Base-by-base conservation (phyloP, 805 yeast species). In the Komagataella pastoris region DNA sequence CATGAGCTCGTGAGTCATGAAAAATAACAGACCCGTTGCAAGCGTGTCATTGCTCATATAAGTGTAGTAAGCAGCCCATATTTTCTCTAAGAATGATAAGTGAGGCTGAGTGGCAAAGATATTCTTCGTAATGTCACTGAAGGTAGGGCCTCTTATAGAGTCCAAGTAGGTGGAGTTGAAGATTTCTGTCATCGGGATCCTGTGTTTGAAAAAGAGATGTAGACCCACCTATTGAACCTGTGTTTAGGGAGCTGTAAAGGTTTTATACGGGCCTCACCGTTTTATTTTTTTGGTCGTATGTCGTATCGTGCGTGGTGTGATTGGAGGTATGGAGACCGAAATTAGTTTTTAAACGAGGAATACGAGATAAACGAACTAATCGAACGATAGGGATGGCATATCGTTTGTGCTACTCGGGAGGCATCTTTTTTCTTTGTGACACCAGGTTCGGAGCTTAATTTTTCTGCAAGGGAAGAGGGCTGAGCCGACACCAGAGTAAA, bases 1-100 rank as follows among this genome's bases (percentile, higher is more conserved):
- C 64, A 73, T 71, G n/a, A 76, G 12, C 57, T 78, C 83, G 57
- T 78, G 83, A 17, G 74, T 68, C n/a, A 70, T 56, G 59, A 78
- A 78, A 61, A 78, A 76, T 50, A 78, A 59, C 23, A 78, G 66
- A 2, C 83, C 83, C 7, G 83, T 78, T 21, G 83, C 83, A 50
- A 78, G 69, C 17, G 73, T 64, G 55, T 78, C 83, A 57, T 77
- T 77, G 53, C 70, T 71, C 64, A 78, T 74, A 61, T 74, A 77
- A 8, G 68, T 65, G 62, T 78, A 78, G 73, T 77, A 78, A 5
- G 81, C 62, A 8, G 77, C 79, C 83, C 83, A 78, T 30, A 70
- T 46, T 54, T 71, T 72, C 58, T 78, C 83, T 17, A 70, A 46
- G 10, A 64, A 10, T 51, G 66, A 74, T 47, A 76, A 64, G 17